Base-by-base conservation (phyloP, 768 basidiomycete genomes). In the Mrakia frigida region DNA sequence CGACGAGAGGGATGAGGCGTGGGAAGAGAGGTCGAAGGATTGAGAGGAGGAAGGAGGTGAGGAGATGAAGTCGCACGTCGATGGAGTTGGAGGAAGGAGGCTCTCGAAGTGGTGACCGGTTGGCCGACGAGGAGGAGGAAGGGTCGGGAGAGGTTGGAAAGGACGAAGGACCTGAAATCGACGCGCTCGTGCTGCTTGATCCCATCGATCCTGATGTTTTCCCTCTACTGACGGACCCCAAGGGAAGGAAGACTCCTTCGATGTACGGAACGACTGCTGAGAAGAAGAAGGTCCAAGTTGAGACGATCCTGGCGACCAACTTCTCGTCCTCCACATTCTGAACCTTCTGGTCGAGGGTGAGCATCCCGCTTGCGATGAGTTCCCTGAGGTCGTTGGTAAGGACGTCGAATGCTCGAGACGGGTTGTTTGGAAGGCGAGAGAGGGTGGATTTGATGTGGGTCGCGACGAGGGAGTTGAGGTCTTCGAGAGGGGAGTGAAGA, bases 201-300 rank as follows among this genome's bases (percentile, higher is more conserved):
- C n/a, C 61, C 6, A 25, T 31, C 35, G 11, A n/a, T 11, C 37
- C 37, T 18, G 14, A 14, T 9, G 18, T 41, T 6, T 21, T 31
- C 3, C 61, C 65, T 41, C 65, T 39, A 39, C 65, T 37, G 37
- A 68, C 52, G 31, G 52, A 33, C 2, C 78, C 75, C 0, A 82
- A 56, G 5, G 81, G 80, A 71, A 82, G 79, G 69, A 83, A 83
- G 68, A 83, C 78, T 60, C 79, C 80, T 60, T 77, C 76, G 59
- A 78, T 25, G 81, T 94, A 94, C 11, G 92, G 91, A 10, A 94
- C 85, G 37, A 94, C 89, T 77, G 92, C 89, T 80, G 91, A 91
- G 91, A 92, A 96, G 84, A 97, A 97, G 86, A 96, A 95, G 21
- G 87, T 88, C 94, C 94, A 98, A 25, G 92, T 86, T 80, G 95